Conservation (phyloP, 2,329 filamentous ascomycete genomes). For the Geosmithia flava region DNA sequence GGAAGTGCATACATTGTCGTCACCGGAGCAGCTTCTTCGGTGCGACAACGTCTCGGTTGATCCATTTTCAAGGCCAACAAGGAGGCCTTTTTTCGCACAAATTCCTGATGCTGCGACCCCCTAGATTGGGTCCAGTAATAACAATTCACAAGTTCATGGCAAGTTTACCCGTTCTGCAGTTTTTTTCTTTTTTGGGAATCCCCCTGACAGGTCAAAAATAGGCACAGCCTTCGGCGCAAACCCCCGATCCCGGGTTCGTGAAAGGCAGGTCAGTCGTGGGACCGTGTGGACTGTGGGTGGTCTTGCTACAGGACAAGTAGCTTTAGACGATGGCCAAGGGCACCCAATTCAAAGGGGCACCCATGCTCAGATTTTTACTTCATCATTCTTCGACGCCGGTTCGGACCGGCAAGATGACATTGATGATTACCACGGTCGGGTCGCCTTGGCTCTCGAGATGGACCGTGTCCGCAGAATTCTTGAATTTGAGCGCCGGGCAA, state of each 20-base stretch:
- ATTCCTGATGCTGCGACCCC: background rate
- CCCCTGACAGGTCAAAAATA: slow-evolving; percentile 6
- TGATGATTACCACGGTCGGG: slow-evolving; percentile 57
- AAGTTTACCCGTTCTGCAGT: slow-evolving; percentile 6
- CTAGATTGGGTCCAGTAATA: background rate
- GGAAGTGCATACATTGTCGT: slow-evolving; percentile 24
- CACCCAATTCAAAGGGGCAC: slow-evolving; percentile 56
- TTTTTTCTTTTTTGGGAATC: too few species aligned
- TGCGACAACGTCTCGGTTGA: slow-evolving; percentile 26
- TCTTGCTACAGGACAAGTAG: slow-evolving; percentile 39
- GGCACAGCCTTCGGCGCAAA: slow-evolving; percentile 13
- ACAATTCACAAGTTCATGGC: background rate
- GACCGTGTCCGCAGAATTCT: slow-evolving; percentile 58
- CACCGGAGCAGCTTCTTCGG: slow-evolving; percentile 30
- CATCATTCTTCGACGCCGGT: slow-evolving; percentile 29
- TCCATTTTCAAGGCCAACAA: slow-evolving; percentile 19
- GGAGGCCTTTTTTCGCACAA: background rate
- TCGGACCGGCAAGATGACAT: slow-evolving; percentile 43
- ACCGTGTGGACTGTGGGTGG: slow-evolving; percentile 70
- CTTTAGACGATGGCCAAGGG: slow-evolving; percentile 50
- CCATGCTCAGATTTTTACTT: slow-evolving; percentile 53
- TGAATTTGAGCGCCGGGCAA: slow-evolving; percentile 26
- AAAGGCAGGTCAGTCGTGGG: slow-evolving; percentile 48
- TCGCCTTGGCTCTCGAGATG: slow-evolving; percentile 74
- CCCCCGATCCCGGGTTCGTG: slow-evolving; percentile 3